Percentiles rank a stretch among this genome's conserved stretches.
These are phyloP conservation scores for Pseudogymnoascus sp. DNA, from an alignment of 2,329 filamentous ascomycete genomes.

Conservation along the genomic window DNA sequence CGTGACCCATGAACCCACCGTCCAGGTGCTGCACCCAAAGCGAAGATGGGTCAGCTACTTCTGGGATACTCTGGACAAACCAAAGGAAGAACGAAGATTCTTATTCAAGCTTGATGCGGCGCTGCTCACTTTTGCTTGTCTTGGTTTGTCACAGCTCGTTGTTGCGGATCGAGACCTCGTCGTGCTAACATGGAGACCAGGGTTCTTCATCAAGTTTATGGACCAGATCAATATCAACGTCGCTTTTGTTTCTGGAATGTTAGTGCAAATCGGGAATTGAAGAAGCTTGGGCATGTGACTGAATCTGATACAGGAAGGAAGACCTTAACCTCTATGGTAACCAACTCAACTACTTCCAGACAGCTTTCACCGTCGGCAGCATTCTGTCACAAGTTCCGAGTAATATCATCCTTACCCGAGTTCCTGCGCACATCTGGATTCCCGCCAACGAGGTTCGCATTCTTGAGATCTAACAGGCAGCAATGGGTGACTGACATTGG, in stretches of 20 bases:
- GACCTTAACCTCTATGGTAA: slow-evolving; percentile 42
- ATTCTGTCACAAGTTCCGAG: slow-evolving; percentile 43
- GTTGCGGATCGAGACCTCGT: background rate
- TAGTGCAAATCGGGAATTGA: slow-evolving; percentile 14
- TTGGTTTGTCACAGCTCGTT: slow-evolving; percentile 25
- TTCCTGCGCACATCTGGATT: slow-evolving; percentile 41
- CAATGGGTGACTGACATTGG: slow-evolving; percentile 27
- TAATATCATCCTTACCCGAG: slow-evolving; percentile 43
- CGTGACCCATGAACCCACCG: background rate
- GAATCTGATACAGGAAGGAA: slow-evolving; percentile 34
- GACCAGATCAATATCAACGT: slow-evolving; percentile 40
- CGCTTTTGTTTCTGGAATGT: slow-evolving; percentile 42
- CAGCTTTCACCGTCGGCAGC: slow-evolving; percentile 46
- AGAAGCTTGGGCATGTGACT: background rate
- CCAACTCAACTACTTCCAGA: slow-evolving; percentile 43
- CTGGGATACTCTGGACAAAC: slow-evolving; percentile 47
- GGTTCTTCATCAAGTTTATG: slow-evolving; percentile 45
- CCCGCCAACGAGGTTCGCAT: slow-evolving; percentile 36
- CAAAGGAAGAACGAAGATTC: slow-evolving; percentile 40
- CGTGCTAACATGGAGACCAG: slow-evolving; percentile 20
- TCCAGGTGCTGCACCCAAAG: slow-evolving; percentile 20
- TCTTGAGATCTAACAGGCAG: slow-evolving; percentile 25
- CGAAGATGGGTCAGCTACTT: slow-evolving; percentile 42
- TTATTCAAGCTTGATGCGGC: slow-evolving; percentile 43
- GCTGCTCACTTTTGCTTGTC: slow-evolving; percentile 39